Evolutionary conservation across 352 stramenopile species (phyloP).

Genomic region (Phytopythium boreale): DNA sequence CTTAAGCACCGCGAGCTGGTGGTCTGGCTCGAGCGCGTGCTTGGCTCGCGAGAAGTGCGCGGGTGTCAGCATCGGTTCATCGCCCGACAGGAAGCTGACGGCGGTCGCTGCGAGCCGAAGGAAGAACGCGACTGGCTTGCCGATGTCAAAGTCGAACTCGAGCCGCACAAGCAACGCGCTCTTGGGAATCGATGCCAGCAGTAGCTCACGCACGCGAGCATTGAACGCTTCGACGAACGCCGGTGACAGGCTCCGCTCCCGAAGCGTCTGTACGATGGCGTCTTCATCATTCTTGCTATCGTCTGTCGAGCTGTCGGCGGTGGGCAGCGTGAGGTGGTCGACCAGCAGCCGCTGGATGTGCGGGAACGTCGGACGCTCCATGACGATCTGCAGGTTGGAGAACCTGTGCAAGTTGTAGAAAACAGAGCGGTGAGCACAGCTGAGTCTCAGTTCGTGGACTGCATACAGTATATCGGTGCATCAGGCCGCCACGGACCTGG

Average conservation of each 20-base stretch:
- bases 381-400: constrained; percentile 78
- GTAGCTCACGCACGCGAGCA: constrained; percentile 30
- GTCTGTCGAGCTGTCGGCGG: constrained; percentile 22
- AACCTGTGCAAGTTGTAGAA: constrained; percentile 34
- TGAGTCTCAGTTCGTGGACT: not conserved
- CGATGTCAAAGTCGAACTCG: constrained; percentile 76
- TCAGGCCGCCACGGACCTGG: constrained; percentile 27
- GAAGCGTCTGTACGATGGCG: constrained; percentile 3
- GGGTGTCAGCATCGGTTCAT: constrained; percentile 32
- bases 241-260: not conserved
- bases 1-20: constrained; percentile 70
- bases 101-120: constrained; percentile 49
- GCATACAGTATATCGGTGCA: too few species aligned
- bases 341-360: constrained; percentile 46
- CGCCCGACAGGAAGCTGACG: constrained; percentile 37
- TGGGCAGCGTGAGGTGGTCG: constrained; percentile 33
- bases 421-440: not conserved
- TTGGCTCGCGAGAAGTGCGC: constrained; percentile 52
- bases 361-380: constrained; percentile 54
- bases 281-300: not conserved
- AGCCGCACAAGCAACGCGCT: constrained; percentile 49
- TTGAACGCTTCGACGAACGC: constrained; percentile 46
- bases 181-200: constrained; percentile 18
- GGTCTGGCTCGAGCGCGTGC: constrained; percentile 61
- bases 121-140: constrained; percentile 67